Conservation (phyloP, 2,329 filamentous ascomycete species). For the Cladophialophora carrionii region DNA sequence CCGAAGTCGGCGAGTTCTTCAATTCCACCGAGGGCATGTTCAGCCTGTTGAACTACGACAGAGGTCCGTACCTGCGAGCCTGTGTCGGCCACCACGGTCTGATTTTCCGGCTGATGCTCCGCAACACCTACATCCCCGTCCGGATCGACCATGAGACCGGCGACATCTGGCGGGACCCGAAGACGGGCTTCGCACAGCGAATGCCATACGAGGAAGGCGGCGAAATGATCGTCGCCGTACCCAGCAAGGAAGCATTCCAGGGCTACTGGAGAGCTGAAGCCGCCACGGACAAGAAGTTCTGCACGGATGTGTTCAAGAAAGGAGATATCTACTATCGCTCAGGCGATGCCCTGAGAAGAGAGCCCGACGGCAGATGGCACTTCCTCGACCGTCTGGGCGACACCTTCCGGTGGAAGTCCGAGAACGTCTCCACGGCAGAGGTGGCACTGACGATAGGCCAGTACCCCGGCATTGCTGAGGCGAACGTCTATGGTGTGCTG, state of each 20-base stretch:
- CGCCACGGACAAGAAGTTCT: conserved; percentile 73
- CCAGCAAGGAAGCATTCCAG: conserved; percentile 70
- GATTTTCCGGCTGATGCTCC: conserved; percentile 58
- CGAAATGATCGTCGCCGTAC: conserved; percentile 72
- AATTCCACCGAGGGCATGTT: conserved; percentile 75
- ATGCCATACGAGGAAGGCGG: conserved; percentile 69
- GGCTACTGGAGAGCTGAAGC: conserved; percentile 77
- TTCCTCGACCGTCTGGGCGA: conserved; percentile 71
- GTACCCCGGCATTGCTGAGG: conserved; percentile 70
- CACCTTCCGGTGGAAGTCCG: conserved; percentile 66
- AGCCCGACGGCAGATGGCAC: conserved; percentile 70
- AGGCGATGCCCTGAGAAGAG: conserved; percentile 77
- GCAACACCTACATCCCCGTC: conserved; percentile 66
- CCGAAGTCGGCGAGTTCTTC: conserved; percentile 72
- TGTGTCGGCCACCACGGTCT: conserved; percentile 73
- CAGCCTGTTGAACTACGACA: conserved; percentile 61
- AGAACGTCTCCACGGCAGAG: conserved; percentile 81
- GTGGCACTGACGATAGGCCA: conserved; percentile 74
- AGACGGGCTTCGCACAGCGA: conserved; percentile 68
- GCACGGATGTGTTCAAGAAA: conserved; percentile 71
- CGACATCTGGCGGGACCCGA: conserved; percentile 66
- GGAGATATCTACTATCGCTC: conserved; percentile 83
- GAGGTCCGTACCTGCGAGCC: conserved; percentile 64
- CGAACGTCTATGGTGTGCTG: conserved; percentile 82
- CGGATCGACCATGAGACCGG: conserved; percentile 69